Evolutionary conservation across 1,284 basidiomycete genomes (phyloP), one percentile per base, ranked within the genome.

Genomic region (Pisolithus thermaeus): DNA sequence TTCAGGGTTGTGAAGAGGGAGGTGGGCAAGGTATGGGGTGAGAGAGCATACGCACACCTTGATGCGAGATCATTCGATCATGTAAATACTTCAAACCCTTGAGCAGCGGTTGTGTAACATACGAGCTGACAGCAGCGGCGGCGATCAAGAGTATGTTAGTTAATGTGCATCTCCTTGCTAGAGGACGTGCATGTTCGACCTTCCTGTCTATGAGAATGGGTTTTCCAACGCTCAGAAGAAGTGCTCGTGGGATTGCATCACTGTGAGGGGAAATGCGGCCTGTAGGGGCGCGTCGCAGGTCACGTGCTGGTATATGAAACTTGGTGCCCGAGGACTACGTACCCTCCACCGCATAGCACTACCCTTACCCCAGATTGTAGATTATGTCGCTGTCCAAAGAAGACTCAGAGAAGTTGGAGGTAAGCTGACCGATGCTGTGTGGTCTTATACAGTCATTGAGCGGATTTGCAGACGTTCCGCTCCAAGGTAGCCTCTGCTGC

Each of bases 21-120:
- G 46, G 45, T 54, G 2, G 25, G 40, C 41, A 38, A 30, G 39
- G 22, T 57, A 27, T n/a, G 7, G 20, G 11, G 23, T 7, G 4
- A 4, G 32, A 14, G 9, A 38, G 20, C 12, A 35, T 12, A 7
- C 25, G 46, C 53, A 54, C 61, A 88, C 90, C 90, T 64, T 91
- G 76, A 72, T 94, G 91, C 5, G 89, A 88, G 51, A 94, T 84
- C 60, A 76, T 73, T 60, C 76, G 78, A 40, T 80, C 73, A 61
- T 94, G 91, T 27, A 94, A 70, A 64, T 92, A 90, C 48, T 76
- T 73, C 38, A 94, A 67, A 0, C 81, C 91, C 51, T 80, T 75
- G 23, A 92, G 69, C 18, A 93, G 67, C 65, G 94, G 91, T 61
- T 80, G 92, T 71, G 81, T 66, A 18, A 79, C 71, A 51, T 79